Evolutionary conservation across 2,329 filamentous ascomycete genomes (phyloP).

Genomic region (Paecilomyces variotii): DNA sequence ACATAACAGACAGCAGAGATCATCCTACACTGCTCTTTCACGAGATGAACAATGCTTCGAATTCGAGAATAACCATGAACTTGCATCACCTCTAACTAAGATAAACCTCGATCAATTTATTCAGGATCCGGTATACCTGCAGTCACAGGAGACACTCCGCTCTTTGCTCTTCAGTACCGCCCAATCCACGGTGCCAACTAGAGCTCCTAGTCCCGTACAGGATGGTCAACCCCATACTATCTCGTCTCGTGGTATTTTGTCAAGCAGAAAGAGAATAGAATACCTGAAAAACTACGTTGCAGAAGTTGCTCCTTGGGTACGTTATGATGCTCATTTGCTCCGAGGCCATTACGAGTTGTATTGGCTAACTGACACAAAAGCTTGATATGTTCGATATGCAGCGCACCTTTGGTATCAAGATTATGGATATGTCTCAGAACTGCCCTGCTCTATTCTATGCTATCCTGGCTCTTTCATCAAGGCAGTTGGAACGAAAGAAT

Average conservation of each 20-base stretch:
- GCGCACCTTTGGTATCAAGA: constrained; percentile 44
- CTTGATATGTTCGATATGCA: constrained; percentile 51
- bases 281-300: constrained; percentile 46
- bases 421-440: constrained; percentile 42
- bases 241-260: constrained; percentile 15
- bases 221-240: neutral
- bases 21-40: neutral
- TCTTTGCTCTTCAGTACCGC: constrained; percentile 38
- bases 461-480: constrained; percentile 47
- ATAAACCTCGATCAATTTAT: neutral
- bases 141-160: constrained; percentile 39
- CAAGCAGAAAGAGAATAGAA: constrained; percentile 25
- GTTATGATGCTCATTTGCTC: constrained; percentile 1
- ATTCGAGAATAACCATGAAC: neutral
- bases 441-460: constrained; percentile 42
- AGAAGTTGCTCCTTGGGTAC: constrained; percentile 47
- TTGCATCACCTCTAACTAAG: neutral
- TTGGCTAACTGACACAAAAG: constrained; percentile 16
- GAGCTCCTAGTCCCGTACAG: constrained; percentile 27
- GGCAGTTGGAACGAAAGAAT: constrained; percentile 46
- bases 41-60: neutral
- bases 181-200: constrained; percentile 36
- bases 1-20: neutral
- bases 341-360: neutral
- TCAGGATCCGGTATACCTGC: constrained; percentile 36